These are phyloP conservation scores for Rugosomyces carneus DNA, from an alignment of 1,284 basidiomycete genomes.

Conservation along the genomic window DNA sequence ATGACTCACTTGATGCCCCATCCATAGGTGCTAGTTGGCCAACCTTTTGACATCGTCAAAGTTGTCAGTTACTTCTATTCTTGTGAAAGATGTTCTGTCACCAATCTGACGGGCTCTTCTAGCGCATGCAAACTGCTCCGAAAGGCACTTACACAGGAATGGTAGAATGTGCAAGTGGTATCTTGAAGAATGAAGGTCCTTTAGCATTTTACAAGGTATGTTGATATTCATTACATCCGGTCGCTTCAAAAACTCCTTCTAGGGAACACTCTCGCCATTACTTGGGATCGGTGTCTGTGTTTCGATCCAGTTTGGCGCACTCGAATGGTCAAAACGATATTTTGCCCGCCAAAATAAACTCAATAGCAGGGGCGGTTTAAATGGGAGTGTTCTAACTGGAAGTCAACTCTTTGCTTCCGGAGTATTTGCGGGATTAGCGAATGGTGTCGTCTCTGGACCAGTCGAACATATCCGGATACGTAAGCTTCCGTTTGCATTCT, in stretches of 20 bases:
- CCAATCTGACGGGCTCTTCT: conserved; percentile 13
- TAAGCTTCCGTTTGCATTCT: conserved; percentile 34
- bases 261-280: conserved; percentile 92
- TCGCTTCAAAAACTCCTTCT: not conserved
- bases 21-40: conserved; percentile 88
- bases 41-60: conserved; percentile 97
- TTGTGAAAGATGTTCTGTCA: conserved; percentile 8
- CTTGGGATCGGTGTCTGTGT: conserved; percentile 94
- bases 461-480: conserved; percentile 98
- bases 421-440: conserved; percentile 83
- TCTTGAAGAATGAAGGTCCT: conserved; percentile 88
- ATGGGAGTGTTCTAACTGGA: conserved; percentile 50
- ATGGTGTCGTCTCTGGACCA: conserved; percentile 89
- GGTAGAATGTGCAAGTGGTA: conserved; percentile 82
- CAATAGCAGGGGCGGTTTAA: conserved; percentile 50
- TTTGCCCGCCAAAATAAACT: conserved; percentile 61
- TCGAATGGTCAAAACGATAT: conserved; percentile 86
- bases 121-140: conserved; percentile 93
- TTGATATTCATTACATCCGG: not conserved
- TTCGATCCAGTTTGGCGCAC: conserved; percentile 92
- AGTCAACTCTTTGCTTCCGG: conserved; percentile 77
- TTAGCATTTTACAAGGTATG: conserved; percentile 92
- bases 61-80: conserved; percentile 51
- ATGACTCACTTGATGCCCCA: conserved; percentile 10
- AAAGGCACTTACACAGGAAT: conserved; percentile 87